Percentiles rank a stretch among this genome's conserved stretches.
Evolutionary conservation across 2,329 filamentous ascomycete genomes (phyloP).

Genomic region (Botrytis cinerea): DNA sequence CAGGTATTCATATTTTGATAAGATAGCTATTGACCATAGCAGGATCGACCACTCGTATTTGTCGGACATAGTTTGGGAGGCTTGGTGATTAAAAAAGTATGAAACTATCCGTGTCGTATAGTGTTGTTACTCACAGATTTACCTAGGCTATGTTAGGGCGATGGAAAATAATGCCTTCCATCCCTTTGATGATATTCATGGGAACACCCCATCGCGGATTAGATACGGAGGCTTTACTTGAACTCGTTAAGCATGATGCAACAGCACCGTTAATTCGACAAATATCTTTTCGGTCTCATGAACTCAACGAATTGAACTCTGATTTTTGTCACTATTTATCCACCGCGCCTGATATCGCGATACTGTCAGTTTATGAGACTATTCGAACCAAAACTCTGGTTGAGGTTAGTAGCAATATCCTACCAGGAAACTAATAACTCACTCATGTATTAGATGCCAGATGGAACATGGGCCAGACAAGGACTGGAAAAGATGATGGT

Average conservation of each 20-base stretch:
- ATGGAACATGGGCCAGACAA: conserved; percentile 24
- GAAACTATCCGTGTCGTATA: neutral
- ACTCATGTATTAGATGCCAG: conserved; percentile 4
- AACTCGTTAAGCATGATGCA: conserved; percentile 31
- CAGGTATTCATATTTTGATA: neutral
- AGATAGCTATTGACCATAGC: neutral
- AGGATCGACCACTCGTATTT: conserved; percentile 36
- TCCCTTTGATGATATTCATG: conserved; percentile 35
- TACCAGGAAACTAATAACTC: neutral
- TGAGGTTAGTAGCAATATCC: conserved; percentile 15
- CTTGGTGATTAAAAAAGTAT: conserved; percentile 43
- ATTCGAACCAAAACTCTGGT: conserved; percentile 30
- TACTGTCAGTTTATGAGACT: conserved; percentile 33
- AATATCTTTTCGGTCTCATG: conserved; percentile 29
- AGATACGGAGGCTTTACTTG: conserved; percentile 31
- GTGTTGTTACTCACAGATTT: neutral
- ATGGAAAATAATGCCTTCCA: conserved; percentile 23
- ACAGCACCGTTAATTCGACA: conserved; percentile 31
- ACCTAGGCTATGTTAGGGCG: conserved; percentile 20
- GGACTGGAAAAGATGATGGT: conserved; percentile 24
- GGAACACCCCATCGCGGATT: conserved; percentile 36
- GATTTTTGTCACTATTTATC: conserved; percentile 28
- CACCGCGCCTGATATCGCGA: conserved; percentile 26
- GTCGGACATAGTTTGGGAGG: conserved; percentile 45
- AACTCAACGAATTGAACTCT: conserved; percentile 28